phyloP scores from a whole-genome alignment of 2,329 filamentous ascomycete species.

The Helotiales sp. region DNA sequence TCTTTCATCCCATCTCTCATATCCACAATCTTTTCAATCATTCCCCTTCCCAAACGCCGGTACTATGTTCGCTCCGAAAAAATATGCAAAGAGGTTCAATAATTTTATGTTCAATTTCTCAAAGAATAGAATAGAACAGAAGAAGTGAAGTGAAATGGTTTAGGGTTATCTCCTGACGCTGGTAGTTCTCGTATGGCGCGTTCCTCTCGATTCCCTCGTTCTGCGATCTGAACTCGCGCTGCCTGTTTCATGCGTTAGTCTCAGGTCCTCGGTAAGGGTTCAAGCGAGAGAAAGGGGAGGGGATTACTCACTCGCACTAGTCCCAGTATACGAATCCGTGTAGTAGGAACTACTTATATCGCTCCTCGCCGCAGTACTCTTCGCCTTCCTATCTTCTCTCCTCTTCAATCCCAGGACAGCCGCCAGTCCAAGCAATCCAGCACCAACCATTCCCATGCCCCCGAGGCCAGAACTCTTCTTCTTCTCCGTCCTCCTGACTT shows the following conservation, averaged over 20 bases:
- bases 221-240: slow-evolving; percentile 33
- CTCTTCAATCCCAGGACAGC: slow-evolving; percentile 35
- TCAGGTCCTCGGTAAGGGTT: not conserved
- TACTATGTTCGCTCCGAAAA: not conserved
- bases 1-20: not conserved
- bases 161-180: slow-evolving; percentile 8
- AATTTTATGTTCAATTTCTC: slow-evolving; percentile 1
- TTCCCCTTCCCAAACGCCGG: not conserved
- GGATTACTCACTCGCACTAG: slow-evolving; percentile 34
- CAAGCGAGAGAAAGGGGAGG: not conserved
- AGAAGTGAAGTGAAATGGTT: not conserved
- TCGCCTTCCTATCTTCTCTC: slow-evolving; percentile 24
- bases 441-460: slow-evolving; percentile 49
- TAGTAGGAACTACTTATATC: slow-evolving; percentile 35
- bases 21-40: not conserved
- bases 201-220: slow-evolving; percentile 27
- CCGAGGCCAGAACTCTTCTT: slow-evolving; percentile 51
- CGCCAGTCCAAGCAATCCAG: slow-evolving; percentile 32
- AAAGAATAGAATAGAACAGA: not conserved
- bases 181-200: slow-evolving; percentile 11
- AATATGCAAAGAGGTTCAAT: not conserved
- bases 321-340: slow-evolving; percentile 35
- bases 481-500: slow-evolving; percentile 41
- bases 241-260: slow-evolving; percentile 18
- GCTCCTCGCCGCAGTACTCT: slow-evolving; percentile 19